A percentile compares a stretch with the other conserved stretches of the same genome.
These are phyloP conservation scores for Heritiera littoralis DNA, from an alignment of 345 rosid species.

Conservation along the genomic window DNA sequence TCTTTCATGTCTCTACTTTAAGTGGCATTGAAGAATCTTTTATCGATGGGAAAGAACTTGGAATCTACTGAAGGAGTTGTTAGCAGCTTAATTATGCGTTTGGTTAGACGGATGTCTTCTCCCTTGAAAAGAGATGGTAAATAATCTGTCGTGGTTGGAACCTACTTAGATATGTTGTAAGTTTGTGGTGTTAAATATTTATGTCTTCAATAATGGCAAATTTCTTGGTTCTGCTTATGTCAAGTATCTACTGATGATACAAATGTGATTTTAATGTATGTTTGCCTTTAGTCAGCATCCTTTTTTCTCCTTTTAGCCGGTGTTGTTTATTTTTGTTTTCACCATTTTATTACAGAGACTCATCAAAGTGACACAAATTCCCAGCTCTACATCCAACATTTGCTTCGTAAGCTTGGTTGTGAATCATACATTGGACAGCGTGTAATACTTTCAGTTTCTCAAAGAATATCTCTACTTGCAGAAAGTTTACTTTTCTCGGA, in stretches of 20 bases:
- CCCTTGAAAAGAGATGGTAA: conserved; percentile 52
- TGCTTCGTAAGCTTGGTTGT: conserved; percentile 76
- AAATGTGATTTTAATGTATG: background rate
- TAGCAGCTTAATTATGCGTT: conserved; percentile 50
- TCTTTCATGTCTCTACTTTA: conserved; percentile 26
- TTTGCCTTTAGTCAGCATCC: conserved; percentile 10
- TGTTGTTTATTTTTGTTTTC: conserved; percentile 25
- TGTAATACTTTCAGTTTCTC: conserved; percentile 60
- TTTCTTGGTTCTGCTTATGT: background rate
- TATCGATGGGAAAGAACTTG: conserved; percentile 45
- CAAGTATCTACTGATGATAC: background rate
- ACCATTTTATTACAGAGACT: conserved; percentile 42
- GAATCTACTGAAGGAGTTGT: conserved; percentile 62
- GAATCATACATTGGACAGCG: conserved; percentile 75
- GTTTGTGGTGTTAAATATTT: background rate
- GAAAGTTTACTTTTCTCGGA: conserved; percentile 69
- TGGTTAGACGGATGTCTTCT: conserved; percentile 68
- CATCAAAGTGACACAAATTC: conserved; percentile 37
- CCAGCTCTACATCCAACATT: conserved; percentile 66
- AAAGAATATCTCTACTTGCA: conserved; percentile 58
- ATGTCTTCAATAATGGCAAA: background rate
- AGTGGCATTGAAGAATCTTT: conserved; percentile 65
- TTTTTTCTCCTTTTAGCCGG: background rate
- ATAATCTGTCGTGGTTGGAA: conserved; percentile 11
- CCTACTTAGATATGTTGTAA: conserved; percentile 4